Base-by-base conservation (phyloP, 2,329 filamentous ascomycete genomes). In the Fusarium nematophilum region DNA sequence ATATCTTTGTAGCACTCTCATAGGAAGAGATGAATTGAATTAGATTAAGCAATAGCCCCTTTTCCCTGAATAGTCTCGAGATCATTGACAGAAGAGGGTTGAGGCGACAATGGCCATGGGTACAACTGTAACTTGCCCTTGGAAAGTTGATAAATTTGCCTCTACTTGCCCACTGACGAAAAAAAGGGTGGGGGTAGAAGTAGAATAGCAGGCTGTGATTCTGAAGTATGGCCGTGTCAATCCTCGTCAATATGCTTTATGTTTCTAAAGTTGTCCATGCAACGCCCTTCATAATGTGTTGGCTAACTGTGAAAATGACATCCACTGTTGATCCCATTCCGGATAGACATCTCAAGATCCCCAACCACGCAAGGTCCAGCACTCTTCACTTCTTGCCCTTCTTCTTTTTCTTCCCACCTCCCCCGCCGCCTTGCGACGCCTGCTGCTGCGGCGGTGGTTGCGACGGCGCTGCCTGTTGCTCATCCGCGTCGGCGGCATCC, bases 341-440 rank as follows among this genome's bases (percentile, higher is more conserved):
- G 10, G 33, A 44, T 27, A 39, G 30, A 21, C 37, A 15, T 14
- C 9, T 37, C 14, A 31, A 33, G 37, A n/a, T n/a, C 18, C 21
- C 23, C 14, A 13, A 42, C 14, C 17, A 13, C 21, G 11, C n/a
- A 13, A 31, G 21, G 27, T 27, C 39, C 21, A 21, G n/a, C 34
- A 36, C 9, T 14, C 11, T 13, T 81, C 78, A 90, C 81, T 86
- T 88, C 39, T 68, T 68, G 23, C 66, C 66, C 61, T 68, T 68
- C 66, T 68, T 68, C 78, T 90, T 90, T 79, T 89, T 90, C 75
- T 86, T 88, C 29, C 79, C 77, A 10, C 79, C 79, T 36, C 77
- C 75, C 48, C 73, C 75, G 49, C 72, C 74, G 57, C 68, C 69
- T 34, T 66, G 59, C 52, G 61, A 62, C 29, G 66, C 67, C 58